A percentile compares a stretch with the other conserved stretches of the same genome.
phyloP scores from a whole-genome alignment of 495 filamentous ascomycete species.

The Immersiella caudata region DNA sequence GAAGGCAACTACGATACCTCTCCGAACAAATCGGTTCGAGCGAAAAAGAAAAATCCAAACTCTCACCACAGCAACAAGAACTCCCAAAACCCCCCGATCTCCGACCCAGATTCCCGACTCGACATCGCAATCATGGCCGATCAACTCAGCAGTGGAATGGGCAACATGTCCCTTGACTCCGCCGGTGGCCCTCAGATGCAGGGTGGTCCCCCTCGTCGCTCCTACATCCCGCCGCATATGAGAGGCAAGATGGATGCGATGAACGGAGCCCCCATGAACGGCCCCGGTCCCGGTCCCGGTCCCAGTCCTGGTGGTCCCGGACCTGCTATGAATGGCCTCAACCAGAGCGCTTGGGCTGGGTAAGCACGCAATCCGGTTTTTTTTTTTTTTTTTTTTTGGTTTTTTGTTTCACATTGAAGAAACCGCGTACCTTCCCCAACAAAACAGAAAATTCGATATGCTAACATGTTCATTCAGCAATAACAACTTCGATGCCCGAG shows the following conservation, averaged over 20 bases:
- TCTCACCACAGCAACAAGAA: conserved; percentile 13
- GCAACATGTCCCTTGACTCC: conserved; percentile 68
- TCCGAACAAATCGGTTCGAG: conserved; percentile 9
- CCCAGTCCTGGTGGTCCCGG: conserved; percentile 37
- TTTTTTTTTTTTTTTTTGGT: neutral
- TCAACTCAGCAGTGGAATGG: conserved; percentile 91
- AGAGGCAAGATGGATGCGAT: conserved; percentile 60
- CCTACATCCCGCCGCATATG: conserved; percentile 97
- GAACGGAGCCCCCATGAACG: conserved; percentile 37
- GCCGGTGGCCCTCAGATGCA: conserved; percentile 64
- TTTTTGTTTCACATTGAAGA: neutral
- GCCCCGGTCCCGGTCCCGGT: conserved; percentile 24
- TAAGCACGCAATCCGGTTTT: conserved; percentile 40
- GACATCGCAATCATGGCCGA: conserved; percentile 77
- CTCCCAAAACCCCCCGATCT: neutral
- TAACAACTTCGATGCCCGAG: conserved; percentile 48
- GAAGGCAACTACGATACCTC: conserved; percentile 26
- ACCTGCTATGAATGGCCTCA: conserved; percentile 51
- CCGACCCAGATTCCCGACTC: neutral
- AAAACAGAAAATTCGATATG: conserved; percentile 20
- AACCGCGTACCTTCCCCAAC: neutral
- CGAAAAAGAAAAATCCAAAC: conserved; percentile 19
- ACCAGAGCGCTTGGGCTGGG: conserved; percentile 67
- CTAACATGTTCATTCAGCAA: conserved; percentile 37
- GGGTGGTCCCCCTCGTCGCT: conserved; percentile 56